Evolutionary conservation across 2,329 filamentous ascomycete genomes (phyloP), one percentile per base, ranked within the genome.

Genomic region (Sclerotinia sclerotiorum): DNA sequence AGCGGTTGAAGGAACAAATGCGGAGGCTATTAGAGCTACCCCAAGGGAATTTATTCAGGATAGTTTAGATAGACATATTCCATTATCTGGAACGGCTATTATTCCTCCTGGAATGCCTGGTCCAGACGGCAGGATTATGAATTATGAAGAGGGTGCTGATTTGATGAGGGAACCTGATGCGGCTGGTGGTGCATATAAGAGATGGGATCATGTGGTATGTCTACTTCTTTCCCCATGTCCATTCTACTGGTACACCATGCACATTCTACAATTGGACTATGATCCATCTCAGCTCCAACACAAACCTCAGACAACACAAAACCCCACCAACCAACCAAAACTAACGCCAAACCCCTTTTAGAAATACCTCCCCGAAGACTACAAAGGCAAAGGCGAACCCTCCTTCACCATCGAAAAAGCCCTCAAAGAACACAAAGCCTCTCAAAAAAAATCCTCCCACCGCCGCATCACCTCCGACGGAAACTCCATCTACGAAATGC

Each of bases 131-230:
- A 84, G 87, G 65, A 81, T 85, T 15, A 92, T 96, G 82, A 73
- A 88, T 39, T 97, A 97, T 75, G 83, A 92, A 74, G 93, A 97
- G 76, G 93, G 93, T n/a, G 85, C 89, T 2, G 93, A 97, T 75
- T 82, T 97, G 77, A 93, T 94, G 90, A 84, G 89, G 62, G 92
- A 94, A 74, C 79, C 81, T 0, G 87, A 90, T 70, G 85, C 87
- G 3, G 77, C 81, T 0, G 91, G 91, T 21, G 91, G 89, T n/a
- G 84, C 90, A 19, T 97, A 95, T 77, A 90, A 88, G 80, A 86
- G 92, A 58, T 94, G 88, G 82, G 86, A 89, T 5, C 88, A 87
- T 62, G 78, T 91, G 73, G 93, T 95, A 83, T 79, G 89, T 84
- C 19, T n/a, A n/a, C 13, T n/a, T 57, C 24, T n/a, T 44, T 19